phyloP scores from a whole-genome alignment of 2,329 filamentous ascomycete species.

The Macroventuria anomochaeta region DNA sequence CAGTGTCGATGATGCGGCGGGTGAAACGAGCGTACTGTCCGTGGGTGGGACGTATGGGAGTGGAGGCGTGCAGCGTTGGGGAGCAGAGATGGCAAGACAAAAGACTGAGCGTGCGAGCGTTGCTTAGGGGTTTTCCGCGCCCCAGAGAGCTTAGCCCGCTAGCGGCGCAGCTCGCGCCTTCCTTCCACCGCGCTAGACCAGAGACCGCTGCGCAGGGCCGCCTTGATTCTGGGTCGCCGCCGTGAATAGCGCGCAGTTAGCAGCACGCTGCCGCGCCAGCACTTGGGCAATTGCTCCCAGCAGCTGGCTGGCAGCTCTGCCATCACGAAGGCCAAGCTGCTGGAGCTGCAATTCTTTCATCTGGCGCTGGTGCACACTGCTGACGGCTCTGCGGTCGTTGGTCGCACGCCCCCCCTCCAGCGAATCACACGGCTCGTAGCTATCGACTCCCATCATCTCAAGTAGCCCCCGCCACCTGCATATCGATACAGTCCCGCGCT shows the following conservation, averaged over 20 bases:
- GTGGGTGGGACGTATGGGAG: slow-evolving; percentile 15
- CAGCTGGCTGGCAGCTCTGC: neutral
- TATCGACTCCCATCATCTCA: slow-evolving; percentile 21
- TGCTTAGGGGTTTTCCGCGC: slow-evolving; percentile 15
- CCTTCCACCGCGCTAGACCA: slow-evolving; percentile 3
- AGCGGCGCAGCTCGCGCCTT: slow-evolving; percentile 3
- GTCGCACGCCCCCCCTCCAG: slow-evolving; percentile 6
- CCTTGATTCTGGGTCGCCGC: slow-evolving; percentile 7
- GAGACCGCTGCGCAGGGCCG: slow-evolving; percentile 1
- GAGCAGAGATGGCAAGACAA: slow-evolving; percentile 11
- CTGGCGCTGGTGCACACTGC: neutral
- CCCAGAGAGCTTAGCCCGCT: slow-evolving; percentile 9
- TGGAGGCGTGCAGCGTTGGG: slow-evolving; percentile 15
- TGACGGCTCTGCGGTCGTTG: slow-evolving; percentile 11
- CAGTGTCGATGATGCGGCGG: slow-evolving; percentile 17
- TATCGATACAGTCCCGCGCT: slow-evolving; percentile 26
- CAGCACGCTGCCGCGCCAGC: neutral
- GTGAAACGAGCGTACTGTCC: slow-evolving; percentile 42
- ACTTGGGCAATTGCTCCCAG: neutral
- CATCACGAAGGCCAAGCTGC: neutral
- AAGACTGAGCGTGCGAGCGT: slow-evolving; percentile 2
- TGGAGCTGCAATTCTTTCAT: neutral
- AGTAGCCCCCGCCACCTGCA: slow-evolving; percentile 27
- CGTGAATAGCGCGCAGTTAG: neutral
- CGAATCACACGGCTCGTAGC: slow-evolving; percentile 28